Base-by-base conservation (phyloP, 2,329 filamentous ascomycete genomes). In the Myotisia sp. region DNA sequence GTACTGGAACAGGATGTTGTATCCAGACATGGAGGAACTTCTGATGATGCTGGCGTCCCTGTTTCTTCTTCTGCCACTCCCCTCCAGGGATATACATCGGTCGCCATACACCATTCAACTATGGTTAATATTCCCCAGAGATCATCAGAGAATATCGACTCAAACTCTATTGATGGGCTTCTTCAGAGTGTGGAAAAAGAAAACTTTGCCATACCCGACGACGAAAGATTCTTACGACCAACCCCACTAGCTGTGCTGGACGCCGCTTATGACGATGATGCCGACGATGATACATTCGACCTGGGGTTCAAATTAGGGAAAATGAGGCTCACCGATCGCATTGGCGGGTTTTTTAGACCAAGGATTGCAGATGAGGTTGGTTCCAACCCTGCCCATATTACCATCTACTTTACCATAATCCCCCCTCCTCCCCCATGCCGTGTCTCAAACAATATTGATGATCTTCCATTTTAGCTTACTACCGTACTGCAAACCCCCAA, bases 261-360 rank as follows among this genome's bases (percentile, higher is more conserved):
- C 55, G 67, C 75, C 38, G 72, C 71, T 2, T 83, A 83, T 49
- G 76, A 78, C 39, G 68, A 74, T 38, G 66, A 71, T 39, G 67
- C 62, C 10, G 74, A 76, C 39, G 67, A 74, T 49, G 76, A 81
- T 39, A 57, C 82, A 29, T 68, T 79, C 43, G 80, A 85, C 53
- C 59, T 85, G 17, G 80, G 79, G 2, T 70, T 84, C 38, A 68
- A 70, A 42, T 65, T 85, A 40, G 79, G 79, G 1, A 78, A 71
- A 51, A 70, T 84, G 67, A 70, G 71, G 38, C 73, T 85, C 39
- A 82, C 76, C 2, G 79, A 85, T 48, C 67, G 79, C 23, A 72
- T 85, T 42, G 80, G 80, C 10, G 79, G 79, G 1, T 69, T 80
- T 44, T 75, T 79, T 27, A 64, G 79, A 29, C 79, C 79, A 2